Percentiles rank a stretch among this genome's conserved stretches.
These are phyloP conservation scores for Posidonia oceanica DNA, from an alignment of 116 monocot genomes.

Conservation along the genomic window DNA sequence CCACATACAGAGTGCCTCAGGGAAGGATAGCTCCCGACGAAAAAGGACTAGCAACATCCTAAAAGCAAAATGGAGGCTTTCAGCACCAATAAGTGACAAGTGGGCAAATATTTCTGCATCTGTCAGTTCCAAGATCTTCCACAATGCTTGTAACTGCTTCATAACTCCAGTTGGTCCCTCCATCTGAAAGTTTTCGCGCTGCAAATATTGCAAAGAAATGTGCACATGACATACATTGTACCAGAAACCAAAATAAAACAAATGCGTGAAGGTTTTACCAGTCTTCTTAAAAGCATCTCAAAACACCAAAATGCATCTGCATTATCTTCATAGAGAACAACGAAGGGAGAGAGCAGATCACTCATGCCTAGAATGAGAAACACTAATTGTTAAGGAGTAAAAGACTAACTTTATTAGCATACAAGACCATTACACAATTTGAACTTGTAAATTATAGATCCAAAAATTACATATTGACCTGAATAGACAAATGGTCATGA, in stretches of 20 bases:
- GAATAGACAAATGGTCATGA: no score
- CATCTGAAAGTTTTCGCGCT: constrained; percentile 98
- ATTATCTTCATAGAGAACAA: constrained; percentile 94
- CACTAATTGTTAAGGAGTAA: not conserved
- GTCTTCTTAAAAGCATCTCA: constrained; percentile 93
- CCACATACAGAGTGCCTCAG: constrained; percentile 87
- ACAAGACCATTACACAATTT: no score
- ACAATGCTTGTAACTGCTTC: constrained; percentile 83
- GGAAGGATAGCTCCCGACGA: constrained; percentile 85
- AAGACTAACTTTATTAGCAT: not conserved
- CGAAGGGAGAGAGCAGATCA: constrained; percentile 96
- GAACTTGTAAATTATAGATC: no score
- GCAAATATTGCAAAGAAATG: constrained; percentile 10
- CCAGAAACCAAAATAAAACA: not conserved
- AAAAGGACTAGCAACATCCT: constrained; percentile 92
- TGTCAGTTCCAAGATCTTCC: constrained; percentile 88
- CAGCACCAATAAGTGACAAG: constrained; percentile 82
- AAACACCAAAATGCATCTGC: constrained; percentile 99
- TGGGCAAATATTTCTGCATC: constrained; percentile 85
- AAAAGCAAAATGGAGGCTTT: constrained; percentile 98
- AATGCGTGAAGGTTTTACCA: constrained; percentile 34
- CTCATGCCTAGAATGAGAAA: constrained; percentile 69
- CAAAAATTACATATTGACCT: no score
- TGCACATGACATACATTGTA: not conserved
- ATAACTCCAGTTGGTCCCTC: constrained; percentile 93